Conservation (phyloP, 2,329 filamentous ascomycete species). For the Xylariales sp. region DNA sequence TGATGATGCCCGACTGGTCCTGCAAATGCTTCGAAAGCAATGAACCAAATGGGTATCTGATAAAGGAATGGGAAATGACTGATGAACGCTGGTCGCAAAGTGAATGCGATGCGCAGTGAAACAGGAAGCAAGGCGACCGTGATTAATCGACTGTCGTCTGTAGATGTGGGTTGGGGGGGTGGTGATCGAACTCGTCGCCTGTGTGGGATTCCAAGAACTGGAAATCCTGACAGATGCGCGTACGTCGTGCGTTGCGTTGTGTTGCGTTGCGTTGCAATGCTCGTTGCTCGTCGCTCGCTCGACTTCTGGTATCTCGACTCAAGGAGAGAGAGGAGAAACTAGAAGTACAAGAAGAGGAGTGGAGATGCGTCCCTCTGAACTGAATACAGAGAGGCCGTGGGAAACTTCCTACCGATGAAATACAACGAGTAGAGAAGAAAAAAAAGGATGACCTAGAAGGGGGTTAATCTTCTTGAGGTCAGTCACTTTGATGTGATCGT, state of each 20-base stretch:
- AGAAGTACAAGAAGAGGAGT: conserved; percentile 8
- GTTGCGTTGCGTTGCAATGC: too few species aligned
- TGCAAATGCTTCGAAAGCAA: conserved; percentile 6
- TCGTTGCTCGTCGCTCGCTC: too few species aligned
- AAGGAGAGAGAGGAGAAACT: conserved; percentile 2
- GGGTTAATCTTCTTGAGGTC: conserved; percentile 5
- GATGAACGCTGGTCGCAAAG: conserved; percentile 1
- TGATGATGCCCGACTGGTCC: conserved; percentile 2
- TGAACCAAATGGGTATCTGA: conserved; percentile 4
- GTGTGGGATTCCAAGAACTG: too few species aligned
- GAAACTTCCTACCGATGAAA: conserved; percentile 6
- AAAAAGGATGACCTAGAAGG: conserved; percentile 4
- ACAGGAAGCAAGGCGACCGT: neutral
- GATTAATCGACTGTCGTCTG: neutral
- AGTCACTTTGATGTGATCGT: conserved; percentile 9
- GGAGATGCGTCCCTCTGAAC: conserved; percentile 7
- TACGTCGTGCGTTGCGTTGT: too few species aligned
- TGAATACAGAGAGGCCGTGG: conserved; percentile 5
- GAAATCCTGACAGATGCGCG: too few species aligned
- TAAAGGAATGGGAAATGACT: neutral
- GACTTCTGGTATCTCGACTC: conserved; percentile 1
- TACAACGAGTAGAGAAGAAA: conserved; percentile 9
- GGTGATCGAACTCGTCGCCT: too few species aligned
- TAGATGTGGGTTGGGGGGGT: neutral
- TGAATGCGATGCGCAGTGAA: conserved; percentile 2